Conservation (phyloP, 352 stramenopile genomes). For the Phytophthora pinifolia region DNA sequence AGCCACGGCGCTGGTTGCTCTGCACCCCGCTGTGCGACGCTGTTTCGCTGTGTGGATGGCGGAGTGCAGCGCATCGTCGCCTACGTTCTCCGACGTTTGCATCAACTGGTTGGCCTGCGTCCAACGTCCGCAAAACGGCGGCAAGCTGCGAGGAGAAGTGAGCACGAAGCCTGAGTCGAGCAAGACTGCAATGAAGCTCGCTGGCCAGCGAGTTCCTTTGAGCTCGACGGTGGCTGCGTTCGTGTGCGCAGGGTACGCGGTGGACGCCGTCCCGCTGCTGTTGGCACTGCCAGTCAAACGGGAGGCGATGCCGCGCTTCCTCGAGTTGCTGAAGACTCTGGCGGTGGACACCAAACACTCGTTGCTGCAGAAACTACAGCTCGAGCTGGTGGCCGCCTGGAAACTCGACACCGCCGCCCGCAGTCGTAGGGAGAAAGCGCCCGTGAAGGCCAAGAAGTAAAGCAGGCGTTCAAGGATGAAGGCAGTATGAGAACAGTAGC, state of each 20-base stretch:
- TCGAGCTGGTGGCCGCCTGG: constrained; percentile 21
- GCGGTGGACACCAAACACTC: constrained; percentile 23
- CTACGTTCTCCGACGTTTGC: constrained; percentile 24
- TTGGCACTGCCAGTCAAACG: constrained; percentile 23
- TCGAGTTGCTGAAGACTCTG: constrained; percentile 29
- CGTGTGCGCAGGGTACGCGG: constrained; percentile 26
- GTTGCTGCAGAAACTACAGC: constrained; percentile 27
- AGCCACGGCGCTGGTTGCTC: constrained; percentile 6
- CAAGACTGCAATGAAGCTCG: not conserved
- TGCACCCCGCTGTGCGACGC: constrained; percentile 20
- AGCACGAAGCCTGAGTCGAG: constrained; percentile 1
- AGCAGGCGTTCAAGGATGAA: constrained; percentile 20
- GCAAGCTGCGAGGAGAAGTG: not conserved
- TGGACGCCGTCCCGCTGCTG: constrained; percentile 24
- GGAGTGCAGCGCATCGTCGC: constrained; percentile 12
- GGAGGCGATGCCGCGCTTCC: constrained; percentile 17
- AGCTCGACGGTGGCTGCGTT: constrained; percentile 21
- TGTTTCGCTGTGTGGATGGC: constrained; percentile 24
- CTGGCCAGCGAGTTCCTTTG: constrained; percentile 15
- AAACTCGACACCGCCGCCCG: constrained; percentile 14
- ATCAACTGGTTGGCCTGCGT: constrained; percentile 32
- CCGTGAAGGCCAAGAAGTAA: constrained; percentile 14
- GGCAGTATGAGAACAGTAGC: constrained; percentile 20
- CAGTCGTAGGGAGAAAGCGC: constrained; percentile 8
- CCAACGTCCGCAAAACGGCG: constrained; percentile 19